These are phyloP conservation scores for Astragalus membranaceus DNA, from an alignment of 306 rosid genomes.

Conservation along the genomic window DNA sequence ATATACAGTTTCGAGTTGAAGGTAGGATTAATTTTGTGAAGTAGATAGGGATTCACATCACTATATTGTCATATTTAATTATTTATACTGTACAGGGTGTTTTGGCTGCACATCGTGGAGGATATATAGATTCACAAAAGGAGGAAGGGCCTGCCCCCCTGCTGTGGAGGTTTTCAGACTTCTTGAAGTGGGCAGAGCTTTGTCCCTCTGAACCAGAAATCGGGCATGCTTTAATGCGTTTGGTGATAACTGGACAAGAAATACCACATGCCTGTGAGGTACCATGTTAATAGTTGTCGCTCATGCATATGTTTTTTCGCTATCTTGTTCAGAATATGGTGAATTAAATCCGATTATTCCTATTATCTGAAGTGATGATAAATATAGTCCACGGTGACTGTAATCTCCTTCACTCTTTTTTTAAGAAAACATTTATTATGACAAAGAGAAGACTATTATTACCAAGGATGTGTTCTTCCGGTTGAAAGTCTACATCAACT, in stretches of 20 bases:
- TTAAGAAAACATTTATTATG: not conserved
- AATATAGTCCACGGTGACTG: not conserved
- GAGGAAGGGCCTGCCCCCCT: slow-evolving; percentile 99
- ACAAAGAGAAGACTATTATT: not conserved
- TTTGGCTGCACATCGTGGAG: slow-evolving; percentile 99
- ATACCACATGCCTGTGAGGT: slow-evolving; percentile 99
- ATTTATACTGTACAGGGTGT: slow-evolving; percentile 54
- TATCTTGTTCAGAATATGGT: slow-evolving; percentile 1
- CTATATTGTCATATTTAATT: slow-evolving; percentile 1
- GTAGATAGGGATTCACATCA: not conserved
- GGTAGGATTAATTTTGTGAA: not conserved
- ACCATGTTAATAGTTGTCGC: slow-evolving; percentile 19
- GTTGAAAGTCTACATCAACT: no score
- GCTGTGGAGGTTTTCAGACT: slow-evolving; percentile 92
- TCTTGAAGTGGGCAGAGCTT: slow-evolving; percentile 98
- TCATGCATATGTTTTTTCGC: not conserved
- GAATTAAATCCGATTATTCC: not conserved
- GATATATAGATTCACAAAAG: slow-evolving; percentile 92
- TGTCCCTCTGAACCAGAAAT: slow-evolving; percentile 94
- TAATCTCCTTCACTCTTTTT: not conserved
- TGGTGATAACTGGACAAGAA: slow-evolving; percentile 98
- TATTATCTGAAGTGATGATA: not conserved
- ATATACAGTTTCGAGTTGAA: not conserved
- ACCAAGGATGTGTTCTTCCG: no score
- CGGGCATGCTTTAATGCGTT: slow-evolving; percentile 96